Percentiles rank a stretch among this genome's conserved stretches.
Evolutionary conservation across 768 basidiomycete species (phyloP).

Genomic region (Tubosaeta brunneosetosa): DNA sequence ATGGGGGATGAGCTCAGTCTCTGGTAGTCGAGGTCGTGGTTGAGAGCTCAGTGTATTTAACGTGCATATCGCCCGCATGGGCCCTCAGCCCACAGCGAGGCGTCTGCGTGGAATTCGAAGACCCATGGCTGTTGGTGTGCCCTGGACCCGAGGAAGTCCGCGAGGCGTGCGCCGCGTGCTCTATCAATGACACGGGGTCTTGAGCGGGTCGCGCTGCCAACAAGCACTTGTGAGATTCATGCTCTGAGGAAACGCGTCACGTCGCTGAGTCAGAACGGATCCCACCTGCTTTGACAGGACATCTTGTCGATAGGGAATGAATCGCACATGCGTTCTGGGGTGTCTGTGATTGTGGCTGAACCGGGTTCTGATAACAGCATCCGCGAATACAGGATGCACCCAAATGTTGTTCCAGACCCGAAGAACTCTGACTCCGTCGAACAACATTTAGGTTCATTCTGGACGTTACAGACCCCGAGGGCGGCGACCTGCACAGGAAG

Average conservation of each 20-base stretch:
- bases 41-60: neutral
- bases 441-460: neutral
- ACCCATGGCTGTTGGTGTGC: neutral
- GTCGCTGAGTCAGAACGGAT: constrained; percentile 9
- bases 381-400: neutral
- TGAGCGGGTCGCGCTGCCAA: neutral
- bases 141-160: neutral
- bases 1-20: neutral
- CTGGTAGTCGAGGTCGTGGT: neutral
- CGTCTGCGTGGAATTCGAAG: no score
- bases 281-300: neutral
- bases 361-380: neutral
- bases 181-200: neutral
- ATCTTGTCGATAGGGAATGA: neutral
- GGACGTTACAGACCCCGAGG: neutral
- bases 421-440: neutral
- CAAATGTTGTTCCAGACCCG: neutral
- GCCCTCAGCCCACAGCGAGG: neutral
- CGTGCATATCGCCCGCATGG: neutral
- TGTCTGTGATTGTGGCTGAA: neutral
- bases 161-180: neutral
- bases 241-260: neutral
- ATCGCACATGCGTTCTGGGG: neutral
- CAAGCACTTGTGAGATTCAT: neutral
- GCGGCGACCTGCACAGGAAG: no score